Evolutionary conservation across 768 basidiomycete species (phyloP), one percentile per base, ranked within the genome.

Genomic region (Lactarius trivialis): DNA sequence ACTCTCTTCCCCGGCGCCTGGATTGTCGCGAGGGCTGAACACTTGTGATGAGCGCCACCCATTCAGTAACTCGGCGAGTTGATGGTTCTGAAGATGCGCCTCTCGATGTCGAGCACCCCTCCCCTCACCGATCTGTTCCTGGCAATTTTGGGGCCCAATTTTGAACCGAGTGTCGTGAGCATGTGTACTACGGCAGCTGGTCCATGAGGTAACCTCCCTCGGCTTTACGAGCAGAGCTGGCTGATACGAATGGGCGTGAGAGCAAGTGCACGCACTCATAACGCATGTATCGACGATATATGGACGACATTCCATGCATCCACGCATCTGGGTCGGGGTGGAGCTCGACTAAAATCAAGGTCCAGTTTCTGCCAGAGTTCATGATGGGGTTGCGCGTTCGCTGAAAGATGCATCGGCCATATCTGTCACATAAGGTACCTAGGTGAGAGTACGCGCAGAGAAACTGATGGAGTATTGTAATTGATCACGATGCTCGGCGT

Each of bases 121-220:
- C 21, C n/a, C n/a, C n/a, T n/a, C n/a, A n/a, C n/a, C n/a, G 49
- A 56, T 30, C 24, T 45, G 26, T 62, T 54, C 50, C 52, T 41
- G 57, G 19, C 7, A 11, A 49, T 58, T 54, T 60, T 8, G 24
- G 61, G 43, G 57, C 41, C 34, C n/a, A 37, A 9, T 33, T 59
- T 36, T 0, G 36, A 55, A 43, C 17, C 28, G 36, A 55, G 45
- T 30, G 28, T 37, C 21, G 36, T 55, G 48, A n/a, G 26, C 37
- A 30, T 50, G 34, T 33, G 57, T 60, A 41, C 21, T n/a, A n/a
- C n/a, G 57, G 63, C 63, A 59, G 48, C 54, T 28, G 49, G 33
- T 21, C 30, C 9, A 14, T 54, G 34, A 54, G 52, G 21, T 54
- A 54, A 54, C 34, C 17, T 36, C 37, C 36, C 60, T 56, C 37